Base-by-base conservation (phyloP, 176 grass and related monocot genomes). In the Thinopyrum elongatum region DNA sequence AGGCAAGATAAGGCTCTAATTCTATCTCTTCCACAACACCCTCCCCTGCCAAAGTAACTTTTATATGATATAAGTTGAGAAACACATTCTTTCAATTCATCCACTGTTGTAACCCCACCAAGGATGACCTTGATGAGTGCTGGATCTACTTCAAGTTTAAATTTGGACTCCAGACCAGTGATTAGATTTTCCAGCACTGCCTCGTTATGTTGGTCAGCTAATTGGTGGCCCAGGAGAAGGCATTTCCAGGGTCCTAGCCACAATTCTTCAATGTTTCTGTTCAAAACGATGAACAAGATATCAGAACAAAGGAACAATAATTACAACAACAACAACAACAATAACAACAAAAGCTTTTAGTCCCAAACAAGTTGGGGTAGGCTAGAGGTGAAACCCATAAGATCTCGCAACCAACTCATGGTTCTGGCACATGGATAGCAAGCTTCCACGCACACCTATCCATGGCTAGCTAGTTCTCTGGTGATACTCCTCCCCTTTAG, bases 161-260 rank as follows among this genome's bases (percentile, higher is more conserved):
- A 69, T 41, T 91, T 16, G 77, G 25, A 53, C 35, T 90, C 71
- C 41, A 93, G 76, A 92, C 42, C 23, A 80, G 29, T 67, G 16
- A 92, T 86, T 35, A 93, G 88, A 55, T 81, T 85, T 69, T 82
- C 42, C 31, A 39, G 55, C 26, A 76, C 75, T 51, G 62, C 36
- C 16, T 95, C 84, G 26, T 47, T 90, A 29, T 85, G 47, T 85
- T 87, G 35, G 41, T 82, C 77, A 82, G 28, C 67, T 80, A 81
- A 84, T 66, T 74, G 83, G 65, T 75, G 63, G 34, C 95, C 95
- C 86, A 91, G 85, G 53, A 98, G 88, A 85, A 98, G 92, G 89
- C 93, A 94, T 74, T 87, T 86, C 95, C 95, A 98, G n/a, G 95
- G 88, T 35, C 95, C 95, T 76, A 98, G 82, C 95, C 95, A 98